Evolutionary conservation across 305 asterid genomes (phyloP).

Genomic region (Fraxinus angustifolia): DNA sequence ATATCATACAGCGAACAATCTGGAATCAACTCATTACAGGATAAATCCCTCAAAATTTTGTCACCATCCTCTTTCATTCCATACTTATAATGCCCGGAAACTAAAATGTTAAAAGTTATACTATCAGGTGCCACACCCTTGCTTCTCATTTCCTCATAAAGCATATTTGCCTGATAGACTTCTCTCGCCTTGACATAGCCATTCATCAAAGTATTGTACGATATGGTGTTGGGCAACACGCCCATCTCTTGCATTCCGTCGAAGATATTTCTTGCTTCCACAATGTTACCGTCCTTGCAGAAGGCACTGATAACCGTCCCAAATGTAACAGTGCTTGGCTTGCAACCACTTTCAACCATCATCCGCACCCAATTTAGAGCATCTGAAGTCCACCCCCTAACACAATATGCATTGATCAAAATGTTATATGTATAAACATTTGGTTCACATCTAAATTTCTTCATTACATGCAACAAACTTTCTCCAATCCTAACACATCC

Average conservation of each 20-base stretch:
- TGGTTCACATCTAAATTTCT: constrained; percentile 69
- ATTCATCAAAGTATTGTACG: constrained; percentile 74
- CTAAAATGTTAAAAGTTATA: constrained; percentile 76
- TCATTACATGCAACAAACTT: constrained; percentile 70
- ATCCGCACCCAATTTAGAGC: constrained; percentile 52
- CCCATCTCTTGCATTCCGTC: constrained; percentile 60
- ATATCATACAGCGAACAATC: constrained; percentile 51
- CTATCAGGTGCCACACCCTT: constrained; percentile 71
- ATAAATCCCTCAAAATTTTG: constrained; percentile 48
- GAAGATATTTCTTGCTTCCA: constrained; percentile 64
- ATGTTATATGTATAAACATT: constrained; percentile 62
- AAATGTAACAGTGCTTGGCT: constrained; percentile 61
- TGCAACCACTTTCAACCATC: constrained; percentile 75
- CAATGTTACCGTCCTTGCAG: constrained; percentile 80
- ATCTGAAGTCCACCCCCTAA: constrained; percentile 62
- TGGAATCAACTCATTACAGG: constrained; percentile 35
- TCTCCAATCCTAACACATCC: constrained; percentile 56
- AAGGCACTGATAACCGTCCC: constrained; percentile 57
- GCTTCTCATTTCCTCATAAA: constrained; percentile 70
- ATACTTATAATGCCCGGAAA: constrained; percentile 75
- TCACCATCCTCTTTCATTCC: constrained; percentile 51
- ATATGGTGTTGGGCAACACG: constrained; percentile 46
- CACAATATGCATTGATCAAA: constrained; percentile 76
- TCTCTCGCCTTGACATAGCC: constrained; percentile 88
- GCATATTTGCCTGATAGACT: constrained; percentile 49